Evolutionary conservation across 2,329 filamentous ascomycete species (phyloP).

Genomic region (Cladorrhinum sp.): DNA sequence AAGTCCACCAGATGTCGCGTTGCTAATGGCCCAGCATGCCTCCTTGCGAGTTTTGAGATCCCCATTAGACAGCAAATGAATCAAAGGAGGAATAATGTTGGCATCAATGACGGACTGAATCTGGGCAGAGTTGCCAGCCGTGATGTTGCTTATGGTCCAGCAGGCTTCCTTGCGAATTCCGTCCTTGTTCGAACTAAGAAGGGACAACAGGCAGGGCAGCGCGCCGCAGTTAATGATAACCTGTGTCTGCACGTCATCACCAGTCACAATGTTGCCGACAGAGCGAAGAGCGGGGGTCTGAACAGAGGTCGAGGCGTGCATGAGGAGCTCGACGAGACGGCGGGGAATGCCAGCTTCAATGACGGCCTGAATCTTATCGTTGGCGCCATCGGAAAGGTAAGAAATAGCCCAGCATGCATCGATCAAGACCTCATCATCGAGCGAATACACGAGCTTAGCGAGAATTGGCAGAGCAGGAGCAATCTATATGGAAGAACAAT

Average conservation of each 20-base stretch:
- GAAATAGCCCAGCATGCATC: slow-evolving; percentile 99
- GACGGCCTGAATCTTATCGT: slow-evolving; percentile 98
- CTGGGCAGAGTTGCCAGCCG: slow-evolving; percentile 94
- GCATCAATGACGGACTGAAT: slow-evolving; percentile 96
- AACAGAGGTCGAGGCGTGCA: slow-evolving; percentile 97
- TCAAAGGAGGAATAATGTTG: slow-evolving; percentile 93
- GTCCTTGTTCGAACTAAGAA: slow-evolving; percentile 95
- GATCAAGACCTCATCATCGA: slow-evolving; percentile 97
- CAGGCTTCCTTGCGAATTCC: slow-evolving; percentile 99
- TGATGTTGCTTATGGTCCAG: slow-evolving; percentile 99
- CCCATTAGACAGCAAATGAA: slow-evolving; percentile 92
- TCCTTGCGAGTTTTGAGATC: slow-evolving; percentile 99
- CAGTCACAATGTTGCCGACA: slow-evolving; percentile 97
- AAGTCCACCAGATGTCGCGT: slow-evolving; percentile 92
- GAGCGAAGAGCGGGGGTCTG: slow-evolving; percentile 96
- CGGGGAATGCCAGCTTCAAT: slow-evolving; percentile 98
- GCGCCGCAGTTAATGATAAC: slow-evolving; percentile 99
- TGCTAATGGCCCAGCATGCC: slow-evolving; percentile 99
- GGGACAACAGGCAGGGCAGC: slow-evolving; percentile 84
- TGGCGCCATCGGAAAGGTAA: slow-evolving; percentile 94
- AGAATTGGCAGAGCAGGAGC: slow-evolving; percentile 90
- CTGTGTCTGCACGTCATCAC: slow-evolving; percentile 97
- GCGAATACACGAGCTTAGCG: slow-evolving; percentile 94
- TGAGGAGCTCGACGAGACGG: slow-evolving; percentile 91
- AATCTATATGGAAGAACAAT: slow-evolving; percentile 58